Evolutionary conservation across 164 flowering plant genomes (phyloP).

Genomic region (Buxus sempervirens): DNA sequence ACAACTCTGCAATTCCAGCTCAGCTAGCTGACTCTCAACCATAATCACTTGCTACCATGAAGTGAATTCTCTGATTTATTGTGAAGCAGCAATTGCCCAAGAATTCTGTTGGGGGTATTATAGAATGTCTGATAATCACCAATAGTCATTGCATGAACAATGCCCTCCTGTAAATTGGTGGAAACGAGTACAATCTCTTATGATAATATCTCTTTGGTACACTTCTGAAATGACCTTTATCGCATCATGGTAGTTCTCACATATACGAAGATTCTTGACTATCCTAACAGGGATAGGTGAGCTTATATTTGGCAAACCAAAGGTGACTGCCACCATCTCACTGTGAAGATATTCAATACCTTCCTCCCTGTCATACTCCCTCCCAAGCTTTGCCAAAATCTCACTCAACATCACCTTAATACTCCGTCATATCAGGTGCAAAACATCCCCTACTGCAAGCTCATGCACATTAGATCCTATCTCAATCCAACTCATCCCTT

Average conservation of each 20-base stretch:
- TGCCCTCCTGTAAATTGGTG: conserved; percentile 20
- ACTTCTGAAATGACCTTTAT: conserved; percentile 22
- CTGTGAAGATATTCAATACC: conserved; percentile 12
- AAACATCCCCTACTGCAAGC: conserved; percentile 13
- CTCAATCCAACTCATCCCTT: conserved; percentile 17
- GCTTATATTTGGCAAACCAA: conserved; percentile 17
- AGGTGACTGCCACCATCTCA: conserved; percentile 25
- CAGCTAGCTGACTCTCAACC: too few relatives aligned
- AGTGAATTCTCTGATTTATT: too few relatives aligned
- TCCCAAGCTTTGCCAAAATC: conserved; percentile 4
- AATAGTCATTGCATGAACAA: conserved; percentile 29
- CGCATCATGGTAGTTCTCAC: conserved; percentile 15
- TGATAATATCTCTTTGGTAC: conserved; percentile 17
- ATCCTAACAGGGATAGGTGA: conserved; percentile 16
- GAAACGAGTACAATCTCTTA: conserved; percentile 24
- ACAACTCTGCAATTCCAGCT: too few relatives aligned
- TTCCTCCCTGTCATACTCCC: neutral
- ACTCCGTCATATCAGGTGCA: conserved; percentile 19
- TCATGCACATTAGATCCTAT: conserved; percentile 22
- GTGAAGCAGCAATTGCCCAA: too few relatives aligned
- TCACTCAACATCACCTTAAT: conserved; percentile 22
- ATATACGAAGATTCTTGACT: conserved; percentile 24
- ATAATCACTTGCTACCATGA: too few relatives aligned
- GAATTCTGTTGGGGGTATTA: too few relatives aligned
- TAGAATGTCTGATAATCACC: conserved; percentile 11